Percentiles rank a stretch among this genome's conserved stretches.
These are phyloP conservation scores for Fraxinus floribunda DNA, from an alignment of 305 asterid species.

Conservation along the genomic window DNA sequence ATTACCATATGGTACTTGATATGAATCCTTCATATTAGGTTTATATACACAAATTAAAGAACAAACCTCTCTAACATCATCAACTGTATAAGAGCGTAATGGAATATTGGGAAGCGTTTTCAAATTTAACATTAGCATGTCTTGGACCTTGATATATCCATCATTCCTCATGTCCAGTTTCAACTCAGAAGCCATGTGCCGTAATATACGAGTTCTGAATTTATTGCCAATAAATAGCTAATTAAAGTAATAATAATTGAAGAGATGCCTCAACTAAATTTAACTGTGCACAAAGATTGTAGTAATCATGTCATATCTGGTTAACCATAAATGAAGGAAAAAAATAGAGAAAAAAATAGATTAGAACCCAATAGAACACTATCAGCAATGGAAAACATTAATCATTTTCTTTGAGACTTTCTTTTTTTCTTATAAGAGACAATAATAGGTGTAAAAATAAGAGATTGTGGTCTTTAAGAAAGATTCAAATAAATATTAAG, in stretches of 20 bases:
- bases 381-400: background rate
- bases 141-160: constrained; percentile 86
- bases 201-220: constrained; percentile 73
- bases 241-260: background rate
- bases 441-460: background rate
- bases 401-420: background rate
- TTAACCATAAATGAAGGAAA: background rate
- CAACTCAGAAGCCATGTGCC: constrained; percentile 89
- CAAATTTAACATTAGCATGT: constrained; percentile 68
- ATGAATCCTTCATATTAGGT: background rate
- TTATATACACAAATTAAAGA: background rate
- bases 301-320: background rate
- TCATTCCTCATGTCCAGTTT: constrained; percentile 78
- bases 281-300: background rate
- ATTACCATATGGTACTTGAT: background rate
- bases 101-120: constrained; percentile 70
- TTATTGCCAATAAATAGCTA: background rate
- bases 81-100: constrained; percentile 62
- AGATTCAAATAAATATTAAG: background rate
- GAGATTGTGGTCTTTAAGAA: background rate
- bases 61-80: constrained; percentile 80
- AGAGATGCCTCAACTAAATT: background rate
- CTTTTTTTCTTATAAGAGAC: background rate
- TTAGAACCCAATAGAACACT: constrained; percentile 10
- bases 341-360: background rate